Conservation (phyloP, 2,329 filamentous ascomycete species). For the Beauveria scarabaeidicola region DNA sequence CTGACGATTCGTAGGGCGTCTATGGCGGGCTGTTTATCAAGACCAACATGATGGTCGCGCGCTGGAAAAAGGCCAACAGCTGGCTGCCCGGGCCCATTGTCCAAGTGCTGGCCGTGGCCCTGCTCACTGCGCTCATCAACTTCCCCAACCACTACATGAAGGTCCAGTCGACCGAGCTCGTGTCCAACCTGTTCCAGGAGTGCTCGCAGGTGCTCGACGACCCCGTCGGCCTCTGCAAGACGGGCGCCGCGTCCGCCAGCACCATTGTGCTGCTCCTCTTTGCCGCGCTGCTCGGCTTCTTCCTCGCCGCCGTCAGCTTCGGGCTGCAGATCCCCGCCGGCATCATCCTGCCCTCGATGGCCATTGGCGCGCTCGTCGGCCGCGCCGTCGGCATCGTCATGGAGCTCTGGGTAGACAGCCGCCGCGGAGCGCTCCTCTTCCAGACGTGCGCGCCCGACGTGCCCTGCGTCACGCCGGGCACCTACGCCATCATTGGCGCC, state of each 20-base stretch:
- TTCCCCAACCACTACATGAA: constrained; percentile 97
- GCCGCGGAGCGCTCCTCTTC: constrained; percentile 72
- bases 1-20: constrained; percentile 49
- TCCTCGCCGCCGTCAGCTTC: constrained; percentile 81
- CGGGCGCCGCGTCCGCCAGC: constrained; percentile 69
- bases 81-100: constrained; percentile 64
- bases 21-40: constrained; percentile 95
- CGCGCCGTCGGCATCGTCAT: constrained; percentile 83
- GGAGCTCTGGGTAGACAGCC: constrained; percentile 75
- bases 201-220: constrained; percentile 77
- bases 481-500: constrained; percentile 93
- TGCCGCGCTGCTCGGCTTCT: constrained; percentile 74
- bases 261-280: constrained; percentile 77
- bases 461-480: constrained; percentile 84
- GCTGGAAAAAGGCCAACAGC: constrained; percentile 62
- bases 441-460: constrained; percentile 74
- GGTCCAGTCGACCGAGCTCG: constrained; percentile 81
- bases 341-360: constrained; percentile 92
- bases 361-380: constrained; percentile 84
- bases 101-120: constrained; percentile 72
- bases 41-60: constrained; percentile 77
- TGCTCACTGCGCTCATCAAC: constrained; percentile 81
- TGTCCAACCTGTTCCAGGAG: constrained; percentile 86
- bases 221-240: constrained; percentile 83
- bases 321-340: constrained; percentile 90